Base-by-base conservation (phyloP, 768 basidiomycete species). In the Auricularia auricula-judae region DNA sequence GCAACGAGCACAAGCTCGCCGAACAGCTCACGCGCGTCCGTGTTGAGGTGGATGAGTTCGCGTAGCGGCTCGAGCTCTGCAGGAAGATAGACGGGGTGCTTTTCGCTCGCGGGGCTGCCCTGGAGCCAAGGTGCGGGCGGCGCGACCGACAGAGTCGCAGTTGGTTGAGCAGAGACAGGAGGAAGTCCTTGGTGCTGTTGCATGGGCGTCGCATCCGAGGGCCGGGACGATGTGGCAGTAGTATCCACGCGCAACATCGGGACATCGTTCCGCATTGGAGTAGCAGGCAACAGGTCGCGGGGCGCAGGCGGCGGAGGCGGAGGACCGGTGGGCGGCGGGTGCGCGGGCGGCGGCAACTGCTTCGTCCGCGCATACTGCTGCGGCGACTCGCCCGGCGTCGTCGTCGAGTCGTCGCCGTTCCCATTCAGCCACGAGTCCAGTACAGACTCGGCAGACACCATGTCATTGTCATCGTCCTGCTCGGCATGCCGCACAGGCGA, bases 1-100 rank as follows among this genome's bases (percentile, higher is more conserved):
- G 89, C 91, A 35, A 93, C 86, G 74, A 91, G 91, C 63, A 81
- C 82, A 58, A 91, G 76, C 66, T 89, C 84, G 8, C 79, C 74
- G 72, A 88, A 92, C 65, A 82, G 80, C 3, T 82, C 78, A 1
- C 81, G 77, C 3, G 89, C 90, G 70, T 91, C 82, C 21, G 82
- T 73, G 1, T 76, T 71, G 60, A 84, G 81, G 67, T 86, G 81
- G 68, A 92, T 87, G 71, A 85, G 88, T 34, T 81, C 79, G 58
- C 80, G 82, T 29, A 86, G 75, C 1, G 86, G 84, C 44, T 78
- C 76, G 34, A 90, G 81, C 16, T 86, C 78, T 1, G 61, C 66
- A 11, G 70, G 65, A 3, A 65, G 62, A 7, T 65, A 59, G 5
- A 59, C 56, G 11, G 56, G 56, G 0, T 29, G 21, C 10, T 23